These are phyloP conservation scores for Bimuria novae-zelandiae DNA, from an alignment of 2,329 filamentous ascomycete genomes.

Conservation along the genomic window DNA sequence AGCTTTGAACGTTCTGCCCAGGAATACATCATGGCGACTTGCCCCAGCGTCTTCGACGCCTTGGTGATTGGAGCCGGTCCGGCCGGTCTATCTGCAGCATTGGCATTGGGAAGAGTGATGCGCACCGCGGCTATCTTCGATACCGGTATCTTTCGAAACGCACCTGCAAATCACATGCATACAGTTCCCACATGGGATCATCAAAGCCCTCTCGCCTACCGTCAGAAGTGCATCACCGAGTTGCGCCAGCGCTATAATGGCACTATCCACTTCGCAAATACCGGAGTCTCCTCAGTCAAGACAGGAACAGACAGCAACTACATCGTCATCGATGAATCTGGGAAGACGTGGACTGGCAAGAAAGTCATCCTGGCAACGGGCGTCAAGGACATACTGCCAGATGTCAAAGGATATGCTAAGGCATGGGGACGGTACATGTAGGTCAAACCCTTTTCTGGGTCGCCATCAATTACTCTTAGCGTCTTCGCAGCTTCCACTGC, in stretches of 20 bases:
- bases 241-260: too few species aligned
- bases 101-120: slow-evolving; percentile 40
- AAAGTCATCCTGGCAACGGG: slow-evolving; percentile 61
- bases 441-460: neutral
- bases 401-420: slow-evolving; percentile 50
- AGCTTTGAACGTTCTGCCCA: too few species aligned
- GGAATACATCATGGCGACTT: neutral
- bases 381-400: slow-evolving; percentile 53
- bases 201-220: slow-evolving; percentile 37
- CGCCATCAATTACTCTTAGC: neutral
- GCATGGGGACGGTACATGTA: slow-evolving; percentile 6
- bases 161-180: slow-evolving; percentile 46
- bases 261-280: too few species aligned
- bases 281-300: too few species aligned
- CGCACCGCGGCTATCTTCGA: slow-evolving; percentile 49
- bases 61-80: slow-evolving; percentile 45
- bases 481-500: slow-evolving; percentile 52
- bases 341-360: slow-evolving; percentile 50
- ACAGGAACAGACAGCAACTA: too few species aligned
- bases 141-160: slow-evolving; percentile 47
- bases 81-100: slow-evolving; percentile 46
- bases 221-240: slow-evolving; percentile 9
- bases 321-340: slow-evolving; percentile 50
- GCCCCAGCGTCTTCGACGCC: slow-evolving; percentile 1
- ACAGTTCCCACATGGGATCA: slow-evolving; percentile 47